Percentiles rank a stretch among this genome's conserved stretches.
These are phyloP conservation scores for Suillus subaureus DNA, from an alignment of 768 basidiomycete species.

Conservation along the genomic window DNA sequence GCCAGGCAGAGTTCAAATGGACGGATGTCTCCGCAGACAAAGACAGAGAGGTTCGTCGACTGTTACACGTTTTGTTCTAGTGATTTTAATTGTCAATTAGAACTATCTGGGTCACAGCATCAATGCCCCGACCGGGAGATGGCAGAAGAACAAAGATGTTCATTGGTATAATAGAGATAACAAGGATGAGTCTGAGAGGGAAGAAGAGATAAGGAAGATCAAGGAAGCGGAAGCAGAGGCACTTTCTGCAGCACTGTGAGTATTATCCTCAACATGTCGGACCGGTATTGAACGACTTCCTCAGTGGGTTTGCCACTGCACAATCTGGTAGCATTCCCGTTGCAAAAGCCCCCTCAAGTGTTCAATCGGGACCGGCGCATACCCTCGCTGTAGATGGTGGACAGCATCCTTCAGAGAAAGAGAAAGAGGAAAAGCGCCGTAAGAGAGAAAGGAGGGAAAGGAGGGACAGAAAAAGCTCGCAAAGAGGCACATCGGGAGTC, in stretches of 20 bases:
- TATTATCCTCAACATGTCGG: conserved; percentile 14
- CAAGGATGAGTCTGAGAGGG: conserved; percentile 46
- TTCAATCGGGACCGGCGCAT: conserved; percentile 17
- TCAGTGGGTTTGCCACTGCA: conserved; percentile 72
- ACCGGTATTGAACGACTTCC: background rate
- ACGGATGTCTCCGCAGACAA: conserved; percentile 89
- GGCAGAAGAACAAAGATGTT: conserved; percentile 97
- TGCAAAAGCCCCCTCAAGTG: conserved; percentile 20
- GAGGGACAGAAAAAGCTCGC: conserved; percentile 56
- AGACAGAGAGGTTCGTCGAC: conserved; percentile 74
- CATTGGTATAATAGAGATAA: conserved; percentile 90
- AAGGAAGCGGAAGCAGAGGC: conserved; percentile 93
- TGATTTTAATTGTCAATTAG: conserved; percentile 40
- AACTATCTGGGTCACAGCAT: conserved; percentile 95
- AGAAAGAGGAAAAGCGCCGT: conserved; percentile 53
- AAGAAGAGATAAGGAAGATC: conserved; percentile 76
- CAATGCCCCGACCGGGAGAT: conserved; percentile 93
- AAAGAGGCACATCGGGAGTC: conserved; percentile 51
- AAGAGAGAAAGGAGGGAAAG: conserved; percentile 62
- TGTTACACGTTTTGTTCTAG: background rate
- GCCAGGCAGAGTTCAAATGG: conserved; percentile 92
- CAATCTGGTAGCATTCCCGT: conserved; percentile 34
- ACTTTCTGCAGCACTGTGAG: conserved; percentile 75
- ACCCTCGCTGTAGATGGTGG: conserved; percentile 32
- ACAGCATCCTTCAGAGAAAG: conserved; percentile 37